These are phyloP conservation scores for Trichomonas tenax DNA, from an alignment of 208 protist genomes.

Conservation along the genomic window DNA sequence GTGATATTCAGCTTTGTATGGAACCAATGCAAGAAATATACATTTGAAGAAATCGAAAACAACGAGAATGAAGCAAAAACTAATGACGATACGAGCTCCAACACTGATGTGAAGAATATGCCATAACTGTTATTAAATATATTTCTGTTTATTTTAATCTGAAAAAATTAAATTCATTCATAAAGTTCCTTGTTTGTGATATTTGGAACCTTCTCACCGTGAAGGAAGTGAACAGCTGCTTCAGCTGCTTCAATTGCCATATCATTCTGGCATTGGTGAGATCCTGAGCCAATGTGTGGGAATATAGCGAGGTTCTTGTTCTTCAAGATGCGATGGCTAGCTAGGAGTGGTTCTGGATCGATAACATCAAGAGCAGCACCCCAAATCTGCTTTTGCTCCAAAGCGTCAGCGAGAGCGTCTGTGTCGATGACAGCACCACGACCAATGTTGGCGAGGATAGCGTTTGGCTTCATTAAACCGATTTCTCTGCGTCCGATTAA, in stretches of 20 bases:
- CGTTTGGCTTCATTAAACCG: constrained; percentile 30
- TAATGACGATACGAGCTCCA: neutral
- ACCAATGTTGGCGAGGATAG: constrained; percentile 33
- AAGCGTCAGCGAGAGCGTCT: constrained; percentile 24
- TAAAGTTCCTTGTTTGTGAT: neutral
- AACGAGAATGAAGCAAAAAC: neutral
- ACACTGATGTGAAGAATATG: neutral
- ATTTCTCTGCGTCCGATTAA: constrained; percentile 24
- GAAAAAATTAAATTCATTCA: neutral
- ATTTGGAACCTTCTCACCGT: neutral
- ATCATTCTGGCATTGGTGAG: neutral
- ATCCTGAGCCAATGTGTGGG: constrained; percentile 24
- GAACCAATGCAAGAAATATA: neutral
- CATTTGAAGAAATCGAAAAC: neutral
- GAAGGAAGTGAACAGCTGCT: neutral
- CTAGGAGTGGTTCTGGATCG: constrained; percentile 30
- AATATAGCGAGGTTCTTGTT: constrained; percentile 23
- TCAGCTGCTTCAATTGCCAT: neutral
- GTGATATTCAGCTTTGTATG: neutral
- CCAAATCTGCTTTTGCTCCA: neutral
- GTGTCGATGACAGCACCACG: constrained; percentile 28
- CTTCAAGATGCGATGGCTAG: constrained; percentile 13
- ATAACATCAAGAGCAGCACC: constrained; percentile 38
- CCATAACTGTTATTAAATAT: neutral
- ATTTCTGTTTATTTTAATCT: neutral